phyloP scores from a whole-genome alignment of 805 yeast genomes.

The Candida gorgasii region DNA sequence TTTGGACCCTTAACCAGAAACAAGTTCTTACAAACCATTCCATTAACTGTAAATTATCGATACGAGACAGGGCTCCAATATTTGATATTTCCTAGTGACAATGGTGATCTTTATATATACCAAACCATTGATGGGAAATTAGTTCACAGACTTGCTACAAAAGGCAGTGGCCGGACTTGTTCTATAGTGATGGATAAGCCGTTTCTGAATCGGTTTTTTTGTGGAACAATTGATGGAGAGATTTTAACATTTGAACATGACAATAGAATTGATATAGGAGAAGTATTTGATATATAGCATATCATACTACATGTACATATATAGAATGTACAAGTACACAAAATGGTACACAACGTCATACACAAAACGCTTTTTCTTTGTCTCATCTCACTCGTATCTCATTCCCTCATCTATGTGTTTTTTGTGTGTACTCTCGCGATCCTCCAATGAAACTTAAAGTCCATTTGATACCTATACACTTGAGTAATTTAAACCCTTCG shows the following conservation, averaged over 20 bases:
- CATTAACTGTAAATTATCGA: constrained; percentile 52
- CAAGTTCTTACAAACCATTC: constrained; percentile 49
- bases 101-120: constrained; percentile 65
- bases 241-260: constrained; percentile 54
- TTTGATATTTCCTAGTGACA: constrained; percentile 72
- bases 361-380: too few relatives aligned
- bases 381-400: too few relatives aligned
- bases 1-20: constrained; percentile 80
- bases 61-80: constrained; percentile 57
- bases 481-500: constrained; percentile 20
- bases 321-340: too few relatives aligned
- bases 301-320: too few relatives aligned
- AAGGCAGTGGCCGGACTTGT: constrained; percentile 48
- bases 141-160: constrained; percentile 54
- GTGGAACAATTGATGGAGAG: constrained; percentile 71
- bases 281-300: neutral
- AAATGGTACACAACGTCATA: too few relatives aligned
- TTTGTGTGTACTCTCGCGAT: neutral
- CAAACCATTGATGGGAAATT: constrained; percentile 63
- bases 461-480: constrained; percentile 31
- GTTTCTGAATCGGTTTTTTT: constrained; percentile 46
- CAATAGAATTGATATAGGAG: neutral
- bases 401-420: neutral
- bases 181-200: constrained; percentile 53
- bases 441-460: constrained; percentile 31